These are phyloP conservation scores for Agrostemma githago DNA, from an alignment of 148 eudicot species.

Conservation along the genomic window DNA sequence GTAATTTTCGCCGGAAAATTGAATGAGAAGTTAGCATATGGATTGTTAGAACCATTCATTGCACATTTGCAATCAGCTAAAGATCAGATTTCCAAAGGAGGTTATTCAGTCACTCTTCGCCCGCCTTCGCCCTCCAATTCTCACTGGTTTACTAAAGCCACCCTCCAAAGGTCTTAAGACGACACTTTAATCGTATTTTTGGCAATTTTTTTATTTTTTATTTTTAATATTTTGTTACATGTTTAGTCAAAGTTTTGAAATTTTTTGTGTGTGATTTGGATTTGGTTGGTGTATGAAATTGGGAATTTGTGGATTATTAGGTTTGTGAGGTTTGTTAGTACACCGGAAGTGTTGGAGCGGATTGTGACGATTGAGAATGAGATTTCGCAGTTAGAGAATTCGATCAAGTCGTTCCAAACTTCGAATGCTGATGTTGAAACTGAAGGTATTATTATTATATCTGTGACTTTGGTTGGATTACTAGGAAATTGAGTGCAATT, in stretches of 20 bases:
- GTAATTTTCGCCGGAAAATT: conserved; percentile 57
- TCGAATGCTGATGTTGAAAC: conserved; percentile 27
- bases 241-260: neutral
- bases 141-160: conserved; percentile 76
- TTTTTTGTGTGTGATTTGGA: conserved; percentile 4
- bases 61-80: conserved; percentile 55
- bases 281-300: conserved; percentile 4
- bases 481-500: neutral
- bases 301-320: conserved; percentile 31
- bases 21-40: conserved; percentile 74
- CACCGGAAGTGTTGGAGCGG: conserved; percentile 81
- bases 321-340: conserved; percentile 77
- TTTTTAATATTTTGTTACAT: no score
- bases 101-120: conserved; percentile 66
- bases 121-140: conserved; percentile 35
- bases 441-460: neutral
- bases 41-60: conserved; percentile 64
- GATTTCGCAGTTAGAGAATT: conserved; percentile 61
- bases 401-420: conserved; percentile 51
- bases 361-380: conserved; percentile 69
- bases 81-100: conserved; percentile 79
- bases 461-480: neutral
- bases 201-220: no score
- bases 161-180: conserved; percentile 51
- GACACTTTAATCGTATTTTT: neutral